Evolutionary conservation across 1,139 yeast genomes (phyloP), one percentile per base, ranked within the genome.

Genomic region (Candida pseudocylindracea): DNA sequence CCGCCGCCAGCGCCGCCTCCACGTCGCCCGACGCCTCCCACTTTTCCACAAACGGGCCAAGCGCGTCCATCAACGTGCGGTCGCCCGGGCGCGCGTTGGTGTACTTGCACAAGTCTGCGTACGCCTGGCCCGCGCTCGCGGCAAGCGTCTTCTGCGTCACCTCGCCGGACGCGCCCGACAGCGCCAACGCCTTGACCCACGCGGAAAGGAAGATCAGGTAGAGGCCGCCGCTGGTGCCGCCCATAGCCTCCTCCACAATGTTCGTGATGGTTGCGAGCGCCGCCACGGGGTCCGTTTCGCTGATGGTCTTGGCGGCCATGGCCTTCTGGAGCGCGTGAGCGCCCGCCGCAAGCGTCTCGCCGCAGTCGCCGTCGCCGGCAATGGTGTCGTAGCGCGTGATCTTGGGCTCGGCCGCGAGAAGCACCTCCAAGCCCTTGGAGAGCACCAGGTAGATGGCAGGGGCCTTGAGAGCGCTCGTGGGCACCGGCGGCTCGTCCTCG

Each of bases 281-380:
- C 13, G 56, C 53, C 10, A 58, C 61, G 1, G 65, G 65, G 39
- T 65, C 66, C 6, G 20, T 15, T 6, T 15, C 20, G 20, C 20
- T 15, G 20, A 15, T 15, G 20, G 4, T 4, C 13, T 27, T n/a
- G 9, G 26, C 26, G 9, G 12, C 10, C 12, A 66, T 63, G 33
- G 73, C 60, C 29, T 65, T 63, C 31, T 68, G 54, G 30, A 85
- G 65, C 1, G 81, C 81, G 35, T 72, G 63, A 20, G 85, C 92
- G 31, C 95, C 95, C 26, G 68, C 64, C 11, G 72, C 80, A 39
- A 85, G 56, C 0, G 95, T 85, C 44, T 80, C 91, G 32, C 96
- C 96, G 54, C 95, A 83, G 49, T 85, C 96, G 42, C 96, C 96
- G 50, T 85, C 96, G 38, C 96, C 96, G 2, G 88, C 95, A 42